Evolutionary conservation across 164 flowering plant species (phyloP).

Genomic region (Cinnamomum chago): DNA sequence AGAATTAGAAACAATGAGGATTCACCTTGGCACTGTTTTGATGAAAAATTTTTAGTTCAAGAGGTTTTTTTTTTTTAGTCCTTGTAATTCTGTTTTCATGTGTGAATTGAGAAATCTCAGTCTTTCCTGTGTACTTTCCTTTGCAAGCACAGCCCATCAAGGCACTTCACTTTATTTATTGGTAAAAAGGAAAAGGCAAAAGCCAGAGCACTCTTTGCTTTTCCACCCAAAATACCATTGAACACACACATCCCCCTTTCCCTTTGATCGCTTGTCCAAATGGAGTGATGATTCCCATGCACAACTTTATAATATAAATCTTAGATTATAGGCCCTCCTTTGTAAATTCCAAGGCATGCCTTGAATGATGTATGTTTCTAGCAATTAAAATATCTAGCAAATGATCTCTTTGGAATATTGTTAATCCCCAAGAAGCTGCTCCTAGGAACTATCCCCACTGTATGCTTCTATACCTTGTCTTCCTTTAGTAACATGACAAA

Average conservation of each 20-base stretch:
- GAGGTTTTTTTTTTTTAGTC: not conserved
- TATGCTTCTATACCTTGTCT: slow-evolving; percentile 19
- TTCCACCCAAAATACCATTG: slow-evolving; percentile 4
- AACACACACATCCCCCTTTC: not conserved
- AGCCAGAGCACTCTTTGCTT: slow-evolving; percentile 5
- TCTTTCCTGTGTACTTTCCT: slow-evolving; percentile 7
- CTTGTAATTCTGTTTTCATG: not conserved
- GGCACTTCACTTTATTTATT: slow-evolving; percentile 12
- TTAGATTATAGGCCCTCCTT: not conserved
- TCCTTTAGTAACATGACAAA: slow-evolving; percentile 50
- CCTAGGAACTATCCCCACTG: slow-evolving; percentile 22
- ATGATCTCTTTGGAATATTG: slow-evolving; percentile 13
- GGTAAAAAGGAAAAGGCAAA: not conserved
- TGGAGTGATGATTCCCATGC: slow-evolving; percentile 26
- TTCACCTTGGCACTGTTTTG: not conserved
- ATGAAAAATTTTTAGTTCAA: too few relatives aligned
- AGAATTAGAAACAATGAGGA: too few relatives aligned
- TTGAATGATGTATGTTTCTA: not conserved
- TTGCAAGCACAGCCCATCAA: slow-evolving; percentile 10
- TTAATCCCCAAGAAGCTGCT: slow-evolving; percentile 48
- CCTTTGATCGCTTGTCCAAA: slow-evolving; percentile 3
- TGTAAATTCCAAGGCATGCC: not conserved
- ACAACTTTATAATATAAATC: slow-evolving; percentile 1
- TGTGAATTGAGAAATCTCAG: slow-evolving; percentile 5
- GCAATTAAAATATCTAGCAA: not conserved